phyloP scores from a whole-genome alignment of 106 monocot species.

The Ottelia alismoides region DNA sequence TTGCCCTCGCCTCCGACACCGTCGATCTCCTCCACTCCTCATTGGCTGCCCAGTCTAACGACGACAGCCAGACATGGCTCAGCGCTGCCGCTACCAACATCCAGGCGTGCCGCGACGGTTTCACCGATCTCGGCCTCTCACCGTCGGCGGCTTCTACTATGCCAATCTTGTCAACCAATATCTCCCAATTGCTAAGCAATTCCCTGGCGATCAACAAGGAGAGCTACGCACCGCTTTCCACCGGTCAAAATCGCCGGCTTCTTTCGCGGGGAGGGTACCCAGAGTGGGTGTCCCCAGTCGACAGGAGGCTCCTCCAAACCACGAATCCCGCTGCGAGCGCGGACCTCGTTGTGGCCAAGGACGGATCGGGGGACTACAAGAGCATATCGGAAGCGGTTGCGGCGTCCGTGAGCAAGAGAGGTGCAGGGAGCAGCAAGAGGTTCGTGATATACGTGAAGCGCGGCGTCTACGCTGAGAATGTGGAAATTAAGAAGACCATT shows the following conservation, averaged over 20 bases:
- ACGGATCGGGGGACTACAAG: conserved; percentile 15
- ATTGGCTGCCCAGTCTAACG: neutral
- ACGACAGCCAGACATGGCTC: conserved; percentile 14
- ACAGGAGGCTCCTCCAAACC: conserved; percentile 16
- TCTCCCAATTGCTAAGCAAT: conserved; percentile 12
- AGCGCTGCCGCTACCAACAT: conserved; percentile 18
- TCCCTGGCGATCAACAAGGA: conserved; percentile 10
- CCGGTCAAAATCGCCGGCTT: neutral
- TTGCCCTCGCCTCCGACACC: conserved; percentile 36
- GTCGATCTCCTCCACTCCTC: conserved; percentile 49
- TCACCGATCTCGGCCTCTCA: neutral
- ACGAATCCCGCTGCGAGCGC: neutral
- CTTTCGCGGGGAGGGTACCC: conserved; percentile 4
- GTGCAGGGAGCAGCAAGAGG: neutral
- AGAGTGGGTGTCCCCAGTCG: conserved; percentile 9
- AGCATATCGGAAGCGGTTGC: conserved; percentile 12
- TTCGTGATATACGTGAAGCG: conserved; percentile 11
- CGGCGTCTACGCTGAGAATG: conserved; percentile 14
- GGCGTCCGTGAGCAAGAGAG: neutral
- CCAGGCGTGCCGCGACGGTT: conserved; percentile 25
- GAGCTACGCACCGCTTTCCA: too few relatives aligned
- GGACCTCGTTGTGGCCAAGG: conserved; percentile 15
- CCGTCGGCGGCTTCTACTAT: neutral
- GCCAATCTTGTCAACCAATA: conserved; percentile 4
- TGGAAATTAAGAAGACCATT: conserved; percentile 3